Evolutionary conservation across 2,329 filamentous ascomycete genomes (phyloP).

Genomic region (Blastomyces gilchristii): DNA sequence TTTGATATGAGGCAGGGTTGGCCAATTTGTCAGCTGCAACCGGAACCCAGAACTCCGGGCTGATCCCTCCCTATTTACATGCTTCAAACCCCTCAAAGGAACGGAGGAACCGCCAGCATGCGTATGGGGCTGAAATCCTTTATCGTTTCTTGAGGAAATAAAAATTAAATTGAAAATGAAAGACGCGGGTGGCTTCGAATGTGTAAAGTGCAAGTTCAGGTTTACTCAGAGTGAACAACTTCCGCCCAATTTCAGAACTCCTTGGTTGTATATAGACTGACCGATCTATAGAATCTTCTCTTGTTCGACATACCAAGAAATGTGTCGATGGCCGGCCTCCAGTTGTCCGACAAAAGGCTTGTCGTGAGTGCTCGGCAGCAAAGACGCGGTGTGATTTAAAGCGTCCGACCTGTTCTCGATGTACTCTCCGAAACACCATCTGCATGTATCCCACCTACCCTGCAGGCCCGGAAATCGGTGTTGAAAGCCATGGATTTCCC

Average conservation of each 20-base stretch:
- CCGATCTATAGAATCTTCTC: conserved; percentile 3
- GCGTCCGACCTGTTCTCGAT: conserved; percentile 5
- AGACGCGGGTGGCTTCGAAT: not conserved
- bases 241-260: not conserved
- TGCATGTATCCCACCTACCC: conserved; percentile 1
- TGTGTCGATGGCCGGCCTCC: not conserved
- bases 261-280: not conserved
- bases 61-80: not conserved
- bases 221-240: conserved; percentile 3
- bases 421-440: not conserved
- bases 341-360: conserved; percentile 4
- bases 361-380: conserved; percentile 1
- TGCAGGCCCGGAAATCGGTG: not conserved
- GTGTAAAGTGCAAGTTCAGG: not conserved
- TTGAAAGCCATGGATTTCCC: not conserved
- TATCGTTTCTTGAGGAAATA: not conserved
- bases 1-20: too few relatives aligned
- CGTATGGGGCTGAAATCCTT: not conserved
- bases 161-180: not conserved
- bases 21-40: not conserved
- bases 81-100: too few relatives aligned
- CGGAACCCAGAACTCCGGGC: not conserved
- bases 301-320: conserved; percentile 5
- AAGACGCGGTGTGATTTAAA: conserved; percentile 10
- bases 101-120: not conserved